Percentiles rank a stretch among this genome's conserved stretches.
These are phyloP conservation scores for Ustilago trichophora DNA, from an alignment of 1,284 basidiomycete genomes.

Conservation along the genomic window DNA sequence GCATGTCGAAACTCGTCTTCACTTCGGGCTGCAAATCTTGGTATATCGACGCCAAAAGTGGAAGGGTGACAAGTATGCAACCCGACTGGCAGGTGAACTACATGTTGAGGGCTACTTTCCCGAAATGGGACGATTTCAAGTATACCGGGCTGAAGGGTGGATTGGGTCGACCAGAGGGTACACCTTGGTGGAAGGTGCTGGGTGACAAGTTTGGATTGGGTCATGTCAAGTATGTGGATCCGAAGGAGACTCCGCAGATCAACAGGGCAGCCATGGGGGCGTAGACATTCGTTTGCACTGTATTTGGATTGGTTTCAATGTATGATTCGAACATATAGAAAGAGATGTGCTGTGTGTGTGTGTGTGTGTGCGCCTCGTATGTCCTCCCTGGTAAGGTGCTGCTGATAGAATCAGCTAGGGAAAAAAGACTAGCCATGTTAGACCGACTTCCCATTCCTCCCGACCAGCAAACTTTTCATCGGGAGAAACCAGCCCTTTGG, in stretches of 20 bases:
- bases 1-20: constrained; percentile 57
- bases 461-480: too few species aligned
- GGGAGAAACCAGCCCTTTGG: neutral
- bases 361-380: neutral
- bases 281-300: too few species aligned
- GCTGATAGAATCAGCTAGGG: too few species aligned
- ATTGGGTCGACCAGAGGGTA: constrained; percentile 7
- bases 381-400: too few species aligned
- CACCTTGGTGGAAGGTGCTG: constrained; percentile 48
- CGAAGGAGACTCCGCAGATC: constrained; percentile 50
- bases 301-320: too few species aligned
- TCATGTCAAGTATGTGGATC: constrained; percentile 42
- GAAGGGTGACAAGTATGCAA: constrained; percentile 56
- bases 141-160: constrained; percentile 47
- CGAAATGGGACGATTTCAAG: constrained; percentile 54
- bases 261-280: constrained; percentile 49
- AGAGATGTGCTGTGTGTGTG: neutral
- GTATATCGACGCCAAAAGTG: constrained; percentile 57
- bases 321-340: too few species aligned
- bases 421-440: too few species aligned
- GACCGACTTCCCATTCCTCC: too few species aligned
- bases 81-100: constrained; percentile 61
- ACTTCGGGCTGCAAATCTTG: constrained; percentile 53
- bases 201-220: constrained; percentile 52
- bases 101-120: constrained; percentile 46